Evolutionary conservation across 2,329 filamentous ascomycete species (phyloP).

Genomic region (Blastomyces parvus): DNA sequence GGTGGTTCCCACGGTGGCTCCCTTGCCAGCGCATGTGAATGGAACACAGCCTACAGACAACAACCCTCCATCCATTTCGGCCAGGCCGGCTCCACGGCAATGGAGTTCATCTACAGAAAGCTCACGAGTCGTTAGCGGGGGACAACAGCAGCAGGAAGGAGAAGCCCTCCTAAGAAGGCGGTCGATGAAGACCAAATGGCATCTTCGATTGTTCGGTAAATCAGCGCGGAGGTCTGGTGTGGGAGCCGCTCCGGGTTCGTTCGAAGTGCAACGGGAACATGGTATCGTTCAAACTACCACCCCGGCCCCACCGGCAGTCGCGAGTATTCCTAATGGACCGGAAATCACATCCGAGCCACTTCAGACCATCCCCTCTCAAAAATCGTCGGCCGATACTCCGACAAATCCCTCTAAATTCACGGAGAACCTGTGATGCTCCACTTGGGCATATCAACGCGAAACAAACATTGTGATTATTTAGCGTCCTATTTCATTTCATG

Average conservation of each 20-base stretch:
- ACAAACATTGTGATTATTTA: not conserved
- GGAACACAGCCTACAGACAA: not conserved
- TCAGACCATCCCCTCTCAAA: not conserved
- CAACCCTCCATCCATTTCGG: not conserved
- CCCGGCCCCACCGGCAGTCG: not conserved
- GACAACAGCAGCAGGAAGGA: not conserved
- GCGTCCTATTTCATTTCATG: not conserved
- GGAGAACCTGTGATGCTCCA: not conserved
- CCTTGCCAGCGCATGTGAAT: not conserved
- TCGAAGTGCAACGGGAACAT: not conserved
- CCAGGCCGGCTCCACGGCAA: not conserved
- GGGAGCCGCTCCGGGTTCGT: not conserved
- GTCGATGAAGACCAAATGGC: not conserved
- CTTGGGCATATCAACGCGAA: not conserved
- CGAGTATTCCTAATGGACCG: not conserved
- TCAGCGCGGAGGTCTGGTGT: not conserved
- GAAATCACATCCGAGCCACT: not conserved
- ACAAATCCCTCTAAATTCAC: conserved; percentile 1
- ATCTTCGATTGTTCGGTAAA: not conserved
- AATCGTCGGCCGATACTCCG: not conserved
- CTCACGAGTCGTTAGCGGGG: not conserved
- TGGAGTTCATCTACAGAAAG: conserved; percentile 3
- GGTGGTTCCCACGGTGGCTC: not conserved
- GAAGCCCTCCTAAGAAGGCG: not conserved
- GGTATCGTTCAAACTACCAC: not conserved